Evolutionary conservation across 768 basidiomycete genomes (phyloP).

Genomic region (Boletellus sp.): DNA sequence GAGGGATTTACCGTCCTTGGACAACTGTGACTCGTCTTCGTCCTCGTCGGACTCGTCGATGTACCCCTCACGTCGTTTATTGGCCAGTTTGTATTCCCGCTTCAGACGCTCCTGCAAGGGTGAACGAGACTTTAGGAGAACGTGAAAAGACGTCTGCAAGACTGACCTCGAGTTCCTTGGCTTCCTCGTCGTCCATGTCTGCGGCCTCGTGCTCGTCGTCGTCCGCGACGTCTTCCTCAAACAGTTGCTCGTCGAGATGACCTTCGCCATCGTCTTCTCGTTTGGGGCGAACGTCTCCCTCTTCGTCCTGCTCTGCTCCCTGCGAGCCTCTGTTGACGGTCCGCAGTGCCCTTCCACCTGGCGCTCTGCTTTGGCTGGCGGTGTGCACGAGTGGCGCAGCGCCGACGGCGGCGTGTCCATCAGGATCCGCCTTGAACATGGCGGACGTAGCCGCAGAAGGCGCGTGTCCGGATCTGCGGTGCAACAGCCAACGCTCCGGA

Average conservation of each 20-base stretch:
- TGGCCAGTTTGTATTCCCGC: slow-evolving; percentile 74
- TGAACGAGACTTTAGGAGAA: background rate
- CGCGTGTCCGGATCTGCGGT: slow-evolving; percentile 54
- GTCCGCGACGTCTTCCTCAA: slow-evolving; percentile 82
- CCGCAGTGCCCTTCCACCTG: slow-evolving; percentile 63
- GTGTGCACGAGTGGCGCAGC: slow-evolving; percentile 47
- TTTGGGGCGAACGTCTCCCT: slow-evolving; percentile 51
- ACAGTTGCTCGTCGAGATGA: slow-evolving; percentile 77
- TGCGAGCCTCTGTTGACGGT: slow-evolving; percentile 65
- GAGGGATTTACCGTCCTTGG: slow-evolving; percentile 73
- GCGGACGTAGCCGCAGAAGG: slow-evolving; percentile 61
- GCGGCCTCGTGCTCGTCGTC: slow-evolving; percentile 78
- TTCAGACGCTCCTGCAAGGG: slow-evolving; percentile 70
- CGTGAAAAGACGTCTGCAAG: background rate
- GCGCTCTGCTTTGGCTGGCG: slow-evolving; percentile 56
- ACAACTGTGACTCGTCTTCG: slow-evolving; percentile 55
- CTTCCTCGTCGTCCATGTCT: slow-evolving; percentile 79
- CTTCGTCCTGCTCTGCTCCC: slow-evolving; percentile 64
- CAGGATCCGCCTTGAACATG: slow-evolving; percentile 65
- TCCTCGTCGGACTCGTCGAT: slow-evolving; percentile 75
- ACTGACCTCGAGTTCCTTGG: slow-evolving; percentile 74
- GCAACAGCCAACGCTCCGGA: slow-evolving; percentile 66
- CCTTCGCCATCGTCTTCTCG: slow-evolving; percentile 72
- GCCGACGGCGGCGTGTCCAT: slow-evolving; percentile 39
- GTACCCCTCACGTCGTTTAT: slow-evolving; percentile 65